A percentile compares a stretch with the other conserved stretches of the same genome.
phyloP scores from a whole-genome alignment of 129 eudicot genomes.

The Artemisia tridentata region DNA sequence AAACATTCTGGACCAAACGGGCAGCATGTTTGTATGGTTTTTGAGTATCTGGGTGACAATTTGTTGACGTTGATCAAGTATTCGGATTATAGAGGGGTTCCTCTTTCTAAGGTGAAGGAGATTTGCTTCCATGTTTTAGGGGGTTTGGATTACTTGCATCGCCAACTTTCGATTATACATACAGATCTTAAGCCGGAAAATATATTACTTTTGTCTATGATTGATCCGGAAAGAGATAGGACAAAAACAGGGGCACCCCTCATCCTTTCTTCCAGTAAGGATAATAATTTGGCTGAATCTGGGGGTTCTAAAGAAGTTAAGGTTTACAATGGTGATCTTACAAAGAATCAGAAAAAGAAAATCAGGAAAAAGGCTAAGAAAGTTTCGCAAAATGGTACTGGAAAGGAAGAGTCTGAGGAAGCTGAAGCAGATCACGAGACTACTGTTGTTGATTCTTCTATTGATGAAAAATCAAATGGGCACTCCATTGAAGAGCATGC shows the following conservation, averaged over 20 bases:
- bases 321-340: slow-evolving; percentile 48
- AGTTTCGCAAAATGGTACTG: slow-evolving; percentile 58
- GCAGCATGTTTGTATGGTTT: slow-evolving; percentile 96
- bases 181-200: slow-evolving; percentile 96
- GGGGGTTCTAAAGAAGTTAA: slow-evolving; percentile 44
- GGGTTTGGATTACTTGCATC: slow-evolving; percentile 93
- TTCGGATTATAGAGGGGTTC: slow-evolving; percentile 72
- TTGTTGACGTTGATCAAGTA: slow-evolving; percentile 84
- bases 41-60: slow-evolving; percentile 89
- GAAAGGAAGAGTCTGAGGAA: slow-evolving; percentile 51
- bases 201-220: slow-evolving; percentile 69
- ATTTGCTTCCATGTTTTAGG: slow-evolving; percentile 75
- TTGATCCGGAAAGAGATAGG: slow-evolving; percentile 71
- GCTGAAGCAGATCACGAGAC: slow-evolving; percentile 41
- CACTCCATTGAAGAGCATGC: slow-evolving; percentile 41
- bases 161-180: slow-evolving; percentile 83
- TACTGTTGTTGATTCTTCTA: slow-evolving; percentile 36
- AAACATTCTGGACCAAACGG: slow-evolving; percentile 95
- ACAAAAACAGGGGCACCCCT: slow-evolving; percentile 64
- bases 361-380: slow-evolving; percentile 68
- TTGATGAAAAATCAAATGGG: slow-evolving; percentile 36
- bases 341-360: slow-evolving; percentile 84
- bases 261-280: slow-evolving; percentile 52
- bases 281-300: slow-evolving; percentile 40
- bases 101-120: slow-evolving; percentile 78